Conservation (phyloP, 305 asterid genomes). For the Solanum chacoense region DNA sequence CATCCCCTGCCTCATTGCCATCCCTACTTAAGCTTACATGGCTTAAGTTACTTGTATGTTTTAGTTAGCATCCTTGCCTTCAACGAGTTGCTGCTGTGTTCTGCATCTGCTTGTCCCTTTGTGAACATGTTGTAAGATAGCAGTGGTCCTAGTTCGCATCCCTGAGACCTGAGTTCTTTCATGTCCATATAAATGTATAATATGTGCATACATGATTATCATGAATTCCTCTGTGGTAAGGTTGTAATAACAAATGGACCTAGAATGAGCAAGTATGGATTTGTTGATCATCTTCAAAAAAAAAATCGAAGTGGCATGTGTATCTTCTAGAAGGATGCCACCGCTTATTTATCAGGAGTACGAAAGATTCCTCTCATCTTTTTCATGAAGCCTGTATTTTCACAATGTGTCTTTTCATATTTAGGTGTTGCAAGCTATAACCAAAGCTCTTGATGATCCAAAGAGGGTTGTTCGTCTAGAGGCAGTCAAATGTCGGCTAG, state of each 20-base stretch:
- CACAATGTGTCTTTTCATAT: slow-evolving; percentile 1
- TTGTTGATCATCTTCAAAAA: not conserved
- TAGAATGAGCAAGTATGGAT: not conserved
- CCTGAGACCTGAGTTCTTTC: not conserved
- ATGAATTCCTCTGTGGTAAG: not conserved
- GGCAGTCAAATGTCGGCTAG: slow-evolving; percentile 77
- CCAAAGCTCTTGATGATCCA: slow-evolving; percentile 80
- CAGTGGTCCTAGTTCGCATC: not conserved
- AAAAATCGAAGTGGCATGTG: not conserved
- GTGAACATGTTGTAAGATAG: not conserved
- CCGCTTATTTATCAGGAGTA: not conserved
- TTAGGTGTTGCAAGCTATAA: slow-evolving; percentile 65
- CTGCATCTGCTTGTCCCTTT: not conserved
- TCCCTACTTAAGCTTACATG: not conserved
- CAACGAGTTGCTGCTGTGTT: not conserved
- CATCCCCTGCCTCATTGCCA: not conserved
- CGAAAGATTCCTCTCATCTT: not conserved
- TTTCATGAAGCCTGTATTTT: not conserved
- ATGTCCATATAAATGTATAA: not conserved
- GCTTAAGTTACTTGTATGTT: not conserved
- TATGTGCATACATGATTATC: not conserved
- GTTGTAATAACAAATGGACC: not conserved
- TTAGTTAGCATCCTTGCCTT: not conserved
- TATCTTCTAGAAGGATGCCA: not conserved
- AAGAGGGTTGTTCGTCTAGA: slow-evolving; percentile 78